These are phyloP conservation scores for Trichosanthes cucumerina DNA, from an alignment of 306 rosid genomes.

Conservation along the genomic window DNA sequence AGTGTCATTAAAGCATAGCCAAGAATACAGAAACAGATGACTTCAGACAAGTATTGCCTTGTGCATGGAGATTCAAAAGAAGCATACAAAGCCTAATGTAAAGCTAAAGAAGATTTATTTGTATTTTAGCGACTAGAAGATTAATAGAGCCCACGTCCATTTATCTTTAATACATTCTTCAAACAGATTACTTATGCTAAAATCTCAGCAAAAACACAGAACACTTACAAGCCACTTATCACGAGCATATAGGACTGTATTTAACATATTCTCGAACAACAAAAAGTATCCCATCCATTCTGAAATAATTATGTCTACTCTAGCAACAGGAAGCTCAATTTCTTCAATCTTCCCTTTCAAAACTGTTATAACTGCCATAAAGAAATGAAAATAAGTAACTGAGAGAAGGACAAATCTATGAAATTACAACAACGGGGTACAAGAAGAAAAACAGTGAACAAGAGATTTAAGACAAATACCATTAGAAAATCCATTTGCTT, in stretches of 20 bases:
- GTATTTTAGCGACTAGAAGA: neutral
- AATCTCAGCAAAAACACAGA: neutral
- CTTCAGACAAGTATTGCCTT: neutral
- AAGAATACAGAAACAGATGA: neutral
- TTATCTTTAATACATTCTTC: neutral
- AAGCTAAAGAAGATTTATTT: neutral
- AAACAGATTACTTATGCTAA: neutral
- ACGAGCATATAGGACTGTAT: constrained; percentile 89
- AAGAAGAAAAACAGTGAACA: neutral
- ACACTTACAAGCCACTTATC: constrained; percentile 97
- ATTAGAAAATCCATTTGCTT: constrained; percentile 63
- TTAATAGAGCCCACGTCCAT: neutral
- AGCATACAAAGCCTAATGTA: neutral
- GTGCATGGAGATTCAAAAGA: neutral
- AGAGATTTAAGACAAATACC: constrained; percentile 29
- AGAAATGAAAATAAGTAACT: constrained; percentile 10
- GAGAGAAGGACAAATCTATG: constrained; percentile 2
- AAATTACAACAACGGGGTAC: neutral
- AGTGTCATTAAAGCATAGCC: neutral
- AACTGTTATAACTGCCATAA: constrained; percentile 65
- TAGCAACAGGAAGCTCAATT: constrained; percentile 79
- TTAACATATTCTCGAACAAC: constrained; percentile 93
- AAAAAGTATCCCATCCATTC: constrained; percentile 99
- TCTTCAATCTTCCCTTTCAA: constrained; percentile 95
- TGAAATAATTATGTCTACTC: constrained; percentile 90